Evolutionary conservation across 352 stramenopile genomes (phyloP), one percentile per base, ranked within the genome.

Genomic region (Globisporangium yorkense): DNA sequence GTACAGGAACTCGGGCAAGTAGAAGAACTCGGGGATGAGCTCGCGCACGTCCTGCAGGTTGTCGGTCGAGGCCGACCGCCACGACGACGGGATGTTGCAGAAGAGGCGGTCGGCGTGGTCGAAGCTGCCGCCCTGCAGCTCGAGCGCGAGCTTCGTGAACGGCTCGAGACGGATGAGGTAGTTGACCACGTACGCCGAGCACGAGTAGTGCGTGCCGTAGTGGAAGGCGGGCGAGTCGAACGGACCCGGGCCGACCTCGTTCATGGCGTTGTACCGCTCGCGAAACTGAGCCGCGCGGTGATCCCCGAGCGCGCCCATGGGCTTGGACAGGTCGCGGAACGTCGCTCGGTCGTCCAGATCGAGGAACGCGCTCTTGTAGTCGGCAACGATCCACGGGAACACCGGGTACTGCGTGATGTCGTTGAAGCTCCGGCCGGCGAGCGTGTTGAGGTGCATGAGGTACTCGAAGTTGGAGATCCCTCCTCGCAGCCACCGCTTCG

Each of bases 361-460:
- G 8, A 98, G 66, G 54, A 83, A 92, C 1, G 70, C 54, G 37
- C 74, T 92, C 9, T 55, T 81, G 69, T 98, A 98, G 58, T 98
- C 87, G 12, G 80, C 68, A 10, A 99, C 63, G 1, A 99, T 71
- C 96, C 96, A 99, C 15, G 96, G 96, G 66, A 99, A 98, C 0
- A 92, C 92, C 3, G 97, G 97, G 66, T 99, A 99, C 70, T 99
- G 96, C 41, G 91, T 98, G n/a, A 99, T 91, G 58, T 99, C 96
- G 72, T 98, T 98, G 64, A 98, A 98, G 55, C 81, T 98, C 47
- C 97, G 71, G 3, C 97, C 97, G 3, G 94, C 96, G 8, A 98
- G 71, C 0, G 93, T 95, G 70, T 99, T 99, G 35, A 99, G 70
- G 66, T 97, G 83, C 51, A 98, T 96, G 18, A 99, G 70, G 66